These are phyloP conservation scores for Yamadazyma sp. DNA, from an alignment of 1,139 yeast genomes.

Conservation along the genomic window DNA sequence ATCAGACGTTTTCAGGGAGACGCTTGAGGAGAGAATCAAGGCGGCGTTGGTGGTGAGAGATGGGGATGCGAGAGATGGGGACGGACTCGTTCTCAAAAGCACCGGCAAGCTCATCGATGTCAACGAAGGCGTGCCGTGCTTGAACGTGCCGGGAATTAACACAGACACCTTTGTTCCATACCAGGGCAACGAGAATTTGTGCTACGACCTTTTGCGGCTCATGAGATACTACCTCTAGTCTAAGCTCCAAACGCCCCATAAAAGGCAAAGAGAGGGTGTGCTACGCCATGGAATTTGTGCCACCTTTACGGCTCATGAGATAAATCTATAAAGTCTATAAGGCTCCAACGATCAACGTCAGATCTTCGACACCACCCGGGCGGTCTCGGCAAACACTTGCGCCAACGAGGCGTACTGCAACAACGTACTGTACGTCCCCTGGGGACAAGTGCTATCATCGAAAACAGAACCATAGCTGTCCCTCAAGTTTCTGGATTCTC, in stretches of 20 bases:
- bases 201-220: conserved; percentile 13
- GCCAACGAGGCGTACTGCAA: conserved; percentile 21
- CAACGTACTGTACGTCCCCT: conserved; percentile 13
- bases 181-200: conserved; percentile 10
- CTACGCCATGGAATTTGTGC: too few relatives aligned
- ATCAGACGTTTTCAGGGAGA: conserved; percentile 3
- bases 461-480: conserved; percentile 14
- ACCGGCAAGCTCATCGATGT: conserved; percentile 9
- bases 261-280: conserved; percentile 12
- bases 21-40: conserved; percentile 7
- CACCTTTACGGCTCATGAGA: conserved; percentile 14
- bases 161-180: conserved; percentile 6
- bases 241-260: too few relatives aligned
- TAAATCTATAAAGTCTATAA: conserved; percentile 8
- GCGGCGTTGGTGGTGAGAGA: conserved; percentile 3
- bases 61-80: background rate
- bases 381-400: conserved; percentile 22
- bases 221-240: conserved; percentile 14
- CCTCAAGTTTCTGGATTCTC: conserved; percentile 24
- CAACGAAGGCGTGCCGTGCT: background rate
- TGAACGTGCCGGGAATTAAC: conserved; percentile 13
- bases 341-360: too few relatives aligned
- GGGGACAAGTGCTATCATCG: conserved; percentile 11
- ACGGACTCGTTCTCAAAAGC: conserved; percentile 9
- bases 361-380: conserved; percentile 19